Base-by-base conservation (phyloP, 2,329 filamentous ascomycete species). In the Aspergillus costaricaensis region DNA sequence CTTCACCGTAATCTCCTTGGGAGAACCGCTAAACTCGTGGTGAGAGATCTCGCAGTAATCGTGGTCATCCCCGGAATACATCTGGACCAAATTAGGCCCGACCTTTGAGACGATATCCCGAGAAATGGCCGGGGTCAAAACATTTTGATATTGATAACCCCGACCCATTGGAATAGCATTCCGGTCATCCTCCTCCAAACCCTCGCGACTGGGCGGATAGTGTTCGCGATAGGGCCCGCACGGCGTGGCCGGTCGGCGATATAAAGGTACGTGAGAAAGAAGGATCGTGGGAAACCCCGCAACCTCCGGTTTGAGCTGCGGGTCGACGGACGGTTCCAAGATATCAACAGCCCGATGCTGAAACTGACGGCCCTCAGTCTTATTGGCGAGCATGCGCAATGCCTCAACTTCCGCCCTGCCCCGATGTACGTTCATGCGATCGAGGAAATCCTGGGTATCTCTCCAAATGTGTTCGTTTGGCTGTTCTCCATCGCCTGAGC, bases 91-190 rank as follows among this genome's bases (percentile, higher is more conserved):
- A 63, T 95, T 91, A 36, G 76, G 71, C 0, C 92, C 92, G 36
- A 96, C 82, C 64, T 88, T 91, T 61, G 88, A 84, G 44, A 96
- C 80, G 39, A 99, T 81, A 55, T 88, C 87, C 49, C 87, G 83
- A 0, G 93, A 95, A 66, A 97, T 87, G 2, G 86, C 83, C 53
- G 89, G 86, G 54, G 85, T 90, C 25, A 99, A 85, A 2, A 97
- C 94, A 69, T 97, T 99, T 74, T 98, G 94, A 72, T 99, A 99
- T 74, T 99, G 95, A 72, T 97, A 97, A 14, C 95, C 95, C 15
- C 82, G 83, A 9, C 85, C 80, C 15, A 99, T 87, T 2, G 84
- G 84, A 61, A 99, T 91, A 23, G 93, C 88, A 66, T 95, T 96
- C 58, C 86, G 84, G 50, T 91, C 82, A 68, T 96, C 91, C 2